phyloP scores from a whole-genome alignment of 768 basidiomycete species.

The Rhizopogon salebrosus region DNA sequence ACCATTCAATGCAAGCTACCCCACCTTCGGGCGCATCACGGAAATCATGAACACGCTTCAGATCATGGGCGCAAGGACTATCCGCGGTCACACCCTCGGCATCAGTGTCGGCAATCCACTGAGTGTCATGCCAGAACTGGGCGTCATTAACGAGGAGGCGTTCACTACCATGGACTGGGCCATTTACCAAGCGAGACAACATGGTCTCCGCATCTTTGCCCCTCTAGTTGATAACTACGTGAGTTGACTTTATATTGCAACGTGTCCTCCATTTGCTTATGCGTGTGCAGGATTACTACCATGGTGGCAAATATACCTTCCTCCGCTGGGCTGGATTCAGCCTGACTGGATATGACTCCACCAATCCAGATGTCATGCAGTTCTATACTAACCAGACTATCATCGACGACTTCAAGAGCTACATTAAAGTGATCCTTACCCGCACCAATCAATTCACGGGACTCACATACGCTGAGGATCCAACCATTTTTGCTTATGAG shows the following conservation, averaged over 20 bases:
- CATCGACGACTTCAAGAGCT: slow-evolving; percentile 44
- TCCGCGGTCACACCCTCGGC: slow-evolving; percentile 26
- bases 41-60: slow-evolving; percentile 6
- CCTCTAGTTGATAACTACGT: slow-evolving; percentile 18
- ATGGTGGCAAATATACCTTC: slow-evolving; percentile 27
- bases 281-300: slow-evolving; percentile 14
- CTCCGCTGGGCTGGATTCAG: slow-evolving; percentile 16
- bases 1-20: slow-evolving; percentile 6
- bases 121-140: slow-evolving; percentile 22
- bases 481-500: slow-evolving; percentile 6
- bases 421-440: slow-evolving; percentile 27
- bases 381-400: slow-evolving; percentile 48
- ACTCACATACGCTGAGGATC: slow-evolving; percentile 7
- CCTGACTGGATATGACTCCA: slow-evolving; percentile 19
- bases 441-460: slow-evolving; percentile 12
- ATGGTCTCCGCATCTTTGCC: slow-evolving; percentile 9
- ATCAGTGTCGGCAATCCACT: slow-evolving; percentile 23
- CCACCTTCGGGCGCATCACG: slow-evolving; percentile 5
- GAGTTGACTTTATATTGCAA: background rate
- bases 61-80: slow-evolving; percentile 17
- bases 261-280: background rate
- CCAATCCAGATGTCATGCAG: slow-evolving; percentile 17
- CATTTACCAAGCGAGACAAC: slow-evolving; percentile 10
- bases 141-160: slow-evolving; percentile 19
- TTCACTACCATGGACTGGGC: slow-evolving; percentile 26